Evolutionary conservation across 768 basidiomycete genomes (phyloP), one percentile per base, ranked within the genome.

Genomic region (Hericium alpestre): DNA sequence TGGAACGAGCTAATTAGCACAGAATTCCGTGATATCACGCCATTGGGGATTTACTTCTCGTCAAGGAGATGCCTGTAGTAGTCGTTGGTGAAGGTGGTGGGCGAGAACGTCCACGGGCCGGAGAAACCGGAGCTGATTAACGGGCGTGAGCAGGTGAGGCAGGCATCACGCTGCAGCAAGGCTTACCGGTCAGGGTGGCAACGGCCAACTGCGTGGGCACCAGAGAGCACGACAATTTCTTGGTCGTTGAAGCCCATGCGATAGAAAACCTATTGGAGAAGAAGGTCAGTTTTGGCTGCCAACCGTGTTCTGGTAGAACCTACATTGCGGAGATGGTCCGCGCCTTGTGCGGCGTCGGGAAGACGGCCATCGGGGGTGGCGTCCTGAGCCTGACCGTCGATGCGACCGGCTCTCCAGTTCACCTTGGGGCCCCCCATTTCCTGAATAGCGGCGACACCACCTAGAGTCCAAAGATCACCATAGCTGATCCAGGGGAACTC

Each of bases 201-300:
- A 68, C 95, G 90, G 22, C 96, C 95, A 48, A 99, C 83, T 58
- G 93, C 93, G 67, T 99, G 95, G 39, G 91, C 93, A 60, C 95
- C 95, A 22, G 82, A 82, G 62, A 97, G 87, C 56, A 92, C 91
- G 59, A 96, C 94, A 52, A 98, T 98, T 74, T 97, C 95, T 71
- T 90, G 91, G 72, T 99, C 95, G 68, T 93, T 87, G 78, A 97
- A 94, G 54, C 88, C 92, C 92, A 93, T 93, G 66, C 91, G 87
- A 73, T 88, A 82, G 75, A 93, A 93, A 71, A 94, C 88, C 81
- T 82, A 56, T 41, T 53, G 38, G 11, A 39, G 23, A 16, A 10
- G 23, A 12, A 22, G 38, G 38, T 43, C 13, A 55, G 11, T 12
- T 9, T 6, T 37, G 12, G 23, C 38, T 38, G 3, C 16, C 22